Percentiles rank a stretch among this genome's conserved stretches.
These are phyloP conservation scores for Zygoascus flipseniorum DNA, from an alignment of 805 yeast genomes.

Conservation along the genomic window DNA sequence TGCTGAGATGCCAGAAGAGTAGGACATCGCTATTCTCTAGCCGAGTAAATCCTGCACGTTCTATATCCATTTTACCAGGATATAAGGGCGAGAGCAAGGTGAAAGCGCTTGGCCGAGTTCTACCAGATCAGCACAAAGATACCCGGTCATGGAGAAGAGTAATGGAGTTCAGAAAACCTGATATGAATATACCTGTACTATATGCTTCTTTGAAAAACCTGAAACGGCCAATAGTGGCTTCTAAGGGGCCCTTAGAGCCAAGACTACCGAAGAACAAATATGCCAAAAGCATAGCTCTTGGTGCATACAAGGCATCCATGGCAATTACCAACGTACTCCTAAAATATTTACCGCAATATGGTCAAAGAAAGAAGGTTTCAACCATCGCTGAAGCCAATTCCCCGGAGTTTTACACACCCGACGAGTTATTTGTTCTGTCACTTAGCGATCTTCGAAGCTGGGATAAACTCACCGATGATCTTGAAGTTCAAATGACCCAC, in stretches of 20 bases:
- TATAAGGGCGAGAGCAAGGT: slow-evolving; percentile 1
- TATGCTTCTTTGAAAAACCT: background rate
- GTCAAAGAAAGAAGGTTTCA: background rate
- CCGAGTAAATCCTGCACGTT: background rate
- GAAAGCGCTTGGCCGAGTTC: background rate
- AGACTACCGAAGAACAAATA: background rate
- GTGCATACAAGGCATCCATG: background rate
- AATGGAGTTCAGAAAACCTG: slow-evolving; percentile 2
- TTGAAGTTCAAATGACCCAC: slow-evolving; percentile 22
- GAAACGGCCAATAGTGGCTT: background rate
- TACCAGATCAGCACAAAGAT: background rate
- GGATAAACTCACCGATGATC: slow-evolving; percentile 23
- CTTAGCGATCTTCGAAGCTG: slow-evolving; percentile 13
- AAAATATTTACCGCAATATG: background rate
- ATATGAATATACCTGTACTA: slow-evolving; percentile 1
- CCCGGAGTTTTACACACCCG: background rate
- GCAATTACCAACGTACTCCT: background rate
- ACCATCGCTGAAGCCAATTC: slow-evolving; percentile 2
- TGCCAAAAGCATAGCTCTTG: background rate
- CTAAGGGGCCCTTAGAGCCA: background rate
- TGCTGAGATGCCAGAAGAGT: background rate
- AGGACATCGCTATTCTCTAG: too few relatives aligned
- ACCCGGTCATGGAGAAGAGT: slow-evolving; percentile 2
- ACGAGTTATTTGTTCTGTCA: slow-evolving; percentile 1
- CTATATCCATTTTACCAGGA: background rate